phyloP scores from a whole-genome alignment of 257 asterid species.

The Rehmannia glutinosa region DNA sequence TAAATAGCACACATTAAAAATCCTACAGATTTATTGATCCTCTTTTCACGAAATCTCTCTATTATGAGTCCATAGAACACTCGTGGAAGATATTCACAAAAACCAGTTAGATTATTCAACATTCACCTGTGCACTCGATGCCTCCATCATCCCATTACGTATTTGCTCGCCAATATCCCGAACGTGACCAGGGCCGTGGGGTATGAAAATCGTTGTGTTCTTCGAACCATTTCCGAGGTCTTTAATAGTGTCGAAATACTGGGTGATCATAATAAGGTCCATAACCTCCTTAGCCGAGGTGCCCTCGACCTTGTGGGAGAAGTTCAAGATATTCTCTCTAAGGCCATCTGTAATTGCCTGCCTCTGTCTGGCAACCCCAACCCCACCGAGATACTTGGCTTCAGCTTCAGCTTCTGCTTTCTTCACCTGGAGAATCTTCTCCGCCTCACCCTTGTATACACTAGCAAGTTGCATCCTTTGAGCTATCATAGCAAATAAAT shows the following conservation, averaged over 20 bases:
- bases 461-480: constrained; percentile 98
- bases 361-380: constrained; percentile 98
- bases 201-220: constrained; percentile 87
- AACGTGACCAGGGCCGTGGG: constrained; percentile 97
- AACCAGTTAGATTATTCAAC: constrained; percentile 11
- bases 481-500: constrained; percentile 37
- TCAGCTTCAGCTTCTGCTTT: constrained; percentile 98
- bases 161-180: constrained; percentile 91
- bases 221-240: constrained; percentile 87
- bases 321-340: constrained; percentile 85
- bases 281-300: constrained; percentile 92
- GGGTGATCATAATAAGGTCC: constrained; percentile 98
- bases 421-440: constrained; percentile 78
- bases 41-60: neutral
- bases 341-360: constrained; percentile 98
- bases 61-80: neutral
- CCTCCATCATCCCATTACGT: constrained; percentile 94
- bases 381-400: constrained; percentile 95
- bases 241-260: constrained; percentile 91
- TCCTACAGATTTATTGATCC: neutral
- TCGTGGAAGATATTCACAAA: neutral
- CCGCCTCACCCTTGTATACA: constrained; percentile 97
- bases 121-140: constrained; percentile 44
- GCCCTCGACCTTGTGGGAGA: constrained; percentile 82
- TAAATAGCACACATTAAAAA: neutral